Conservation (phyloP, 768 basidiomycete genomes). For the Termitomyces sp. region DNA sequence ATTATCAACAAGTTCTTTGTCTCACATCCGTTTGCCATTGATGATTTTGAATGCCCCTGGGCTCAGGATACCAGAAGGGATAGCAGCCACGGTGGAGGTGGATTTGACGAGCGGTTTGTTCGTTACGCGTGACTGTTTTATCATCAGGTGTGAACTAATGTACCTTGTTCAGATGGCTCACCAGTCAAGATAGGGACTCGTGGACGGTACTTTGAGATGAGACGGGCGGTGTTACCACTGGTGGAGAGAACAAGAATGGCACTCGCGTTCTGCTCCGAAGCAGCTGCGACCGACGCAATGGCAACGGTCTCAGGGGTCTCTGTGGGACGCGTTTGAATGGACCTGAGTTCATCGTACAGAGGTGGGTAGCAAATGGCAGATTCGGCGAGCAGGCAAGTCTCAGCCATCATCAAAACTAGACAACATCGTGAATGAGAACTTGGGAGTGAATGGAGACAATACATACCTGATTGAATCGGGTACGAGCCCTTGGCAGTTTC, state of each 20-base stretch:
- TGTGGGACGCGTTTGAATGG: constrained; percentile 82
- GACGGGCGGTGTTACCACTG: constrained; percentile 92
- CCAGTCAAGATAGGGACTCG: constrained; percentile 92
- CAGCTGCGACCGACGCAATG: constrained; percentile 93
- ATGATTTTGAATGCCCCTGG: constrained; percentile 79
- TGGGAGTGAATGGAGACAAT: not conserved
- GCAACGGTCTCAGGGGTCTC: constrained; percentile 95
- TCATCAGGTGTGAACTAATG: not conserved
- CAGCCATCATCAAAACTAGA: constrained; percentile 98
- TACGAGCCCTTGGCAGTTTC: constrained; percentile 99
- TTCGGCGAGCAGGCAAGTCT: constrained; percentile 97
- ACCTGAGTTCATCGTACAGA: constrained; percentile 84
- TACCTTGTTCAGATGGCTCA: constrained; percentile 29
- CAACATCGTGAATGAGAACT: not conserved
- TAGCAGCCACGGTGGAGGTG: constrained; percentile 97
- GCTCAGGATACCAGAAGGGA: constrained; percentile 95
- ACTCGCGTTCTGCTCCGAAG: constrained; percentile 90
- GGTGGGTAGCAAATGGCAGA: constrained; percentile 94
- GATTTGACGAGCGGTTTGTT: constrained; percentile 93
- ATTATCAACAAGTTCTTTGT: constrained; percentile 4
- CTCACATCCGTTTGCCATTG: constrained; percentile 98
- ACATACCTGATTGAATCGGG: constrained; percentile 88
- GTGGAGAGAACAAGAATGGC: constrained; percentile 97
- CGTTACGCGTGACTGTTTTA: constrained; percentile 85
- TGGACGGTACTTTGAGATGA: constrained; percentile 96